Evolutionary conservation across 2,329 filamentous ascomycete genomes (phyloP), one percentile per base, ranked within the genome.

Genomic region (Daldinia eschscholtzii): DNA sequence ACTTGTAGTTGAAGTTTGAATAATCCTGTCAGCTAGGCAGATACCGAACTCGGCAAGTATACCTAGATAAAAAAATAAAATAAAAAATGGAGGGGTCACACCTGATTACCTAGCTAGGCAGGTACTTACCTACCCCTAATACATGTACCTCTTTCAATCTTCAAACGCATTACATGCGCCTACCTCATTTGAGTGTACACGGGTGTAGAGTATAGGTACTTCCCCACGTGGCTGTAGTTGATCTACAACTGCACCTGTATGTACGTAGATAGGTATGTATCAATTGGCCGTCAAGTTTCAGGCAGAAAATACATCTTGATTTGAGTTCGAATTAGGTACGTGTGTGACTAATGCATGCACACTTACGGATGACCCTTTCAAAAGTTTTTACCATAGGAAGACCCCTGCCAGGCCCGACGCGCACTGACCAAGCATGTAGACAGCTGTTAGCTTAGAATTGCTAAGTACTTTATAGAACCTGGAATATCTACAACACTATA

Each of bases 191-290:
- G 13, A 26, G 46, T 33, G 46, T 33, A 33, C 46, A 15, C 23
- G 28, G 42, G 37, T 59, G 20, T 35, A 28, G n/a, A 33, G n/a
- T 46, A 61, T 44, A 55, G 65, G 68, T 70, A 70, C 68, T 65
- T 70, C 62, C 61, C 68, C 68, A 70, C 68, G 68, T 70, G 68
- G 68, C 65, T 28, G 44, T 59, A 57, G 55, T 56, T 48, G 68
- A 70, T 70, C 68, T 68, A 59, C 68, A 70, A 48, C 44, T 59
- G 57, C 41, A 59, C 39, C 60, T 57, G 26, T 39, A 39, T 4
- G 12, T 39, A 39, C 13, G 30, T 33, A 33, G 6, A 33, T 33
- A 33, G 30, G 5, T 12, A 37, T 15, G 13, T 52, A 33, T 56
- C 42, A 67, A 48, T 50, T 37, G 48, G 39, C 50, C 26, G 59